These are phyloP conservation scores for Inonotus hispidus DNA, from an alignment of 1,284 basidiomycete genomes.

Conservation along the genomic window DNA sequence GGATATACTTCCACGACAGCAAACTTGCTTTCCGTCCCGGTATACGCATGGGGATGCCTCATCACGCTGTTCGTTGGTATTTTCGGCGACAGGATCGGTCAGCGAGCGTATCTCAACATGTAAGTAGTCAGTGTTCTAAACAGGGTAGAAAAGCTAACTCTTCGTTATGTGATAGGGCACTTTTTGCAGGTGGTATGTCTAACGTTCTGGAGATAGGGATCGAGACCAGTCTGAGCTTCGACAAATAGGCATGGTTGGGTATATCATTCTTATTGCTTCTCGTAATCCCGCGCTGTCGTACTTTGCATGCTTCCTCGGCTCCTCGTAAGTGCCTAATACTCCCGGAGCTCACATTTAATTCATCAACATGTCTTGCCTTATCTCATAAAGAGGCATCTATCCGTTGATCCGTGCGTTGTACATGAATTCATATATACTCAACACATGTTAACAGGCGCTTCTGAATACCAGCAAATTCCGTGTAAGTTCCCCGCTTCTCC, in stretches of 20 bases:
- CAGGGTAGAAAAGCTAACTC: not conserved
- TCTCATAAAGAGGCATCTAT: conserved; percentile 36
- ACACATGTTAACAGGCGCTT: not conserved
- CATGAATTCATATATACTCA: not conserved
- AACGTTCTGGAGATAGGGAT: conserved; percentile 22
- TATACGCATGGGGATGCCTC: conserved; percentile 46
- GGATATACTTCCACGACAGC: conserved; percentile 45
- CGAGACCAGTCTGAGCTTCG: conserved; percentile 22
- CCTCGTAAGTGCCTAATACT: conserved; percentile 34
- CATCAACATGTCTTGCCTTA: not conserved
- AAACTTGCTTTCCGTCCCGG: conserved; percentile 49
- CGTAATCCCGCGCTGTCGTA: conserved; percentile 39
- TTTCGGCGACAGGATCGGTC: conserved; percentile 40
- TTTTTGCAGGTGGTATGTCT: conserved; percentile 19
- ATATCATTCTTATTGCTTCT: conserved; percentile 45
- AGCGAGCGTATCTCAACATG: conserved; percentile 46
- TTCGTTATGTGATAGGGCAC: conserved; percentile 11
- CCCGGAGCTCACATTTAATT: not conserved
- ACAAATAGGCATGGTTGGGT: conserved; percentile 39
- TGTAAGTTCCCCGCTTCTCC: conserved; percentile 30
- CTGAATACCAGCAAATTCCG: conserved; percentile 36
- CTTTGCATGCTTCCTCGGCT: conserved; percentile 42
- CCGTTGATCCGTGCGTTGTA: conserved; percentile 40
- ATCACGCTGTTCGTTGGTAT: conserved; percentile 44
- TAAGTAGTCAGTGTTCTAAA: conserved; percentile 23